These are phyloP conservation scores for Bacterosira constricta DNA, from an alignment of 108 stramenopile genomes.

Conservation along the genomic window DNA sequence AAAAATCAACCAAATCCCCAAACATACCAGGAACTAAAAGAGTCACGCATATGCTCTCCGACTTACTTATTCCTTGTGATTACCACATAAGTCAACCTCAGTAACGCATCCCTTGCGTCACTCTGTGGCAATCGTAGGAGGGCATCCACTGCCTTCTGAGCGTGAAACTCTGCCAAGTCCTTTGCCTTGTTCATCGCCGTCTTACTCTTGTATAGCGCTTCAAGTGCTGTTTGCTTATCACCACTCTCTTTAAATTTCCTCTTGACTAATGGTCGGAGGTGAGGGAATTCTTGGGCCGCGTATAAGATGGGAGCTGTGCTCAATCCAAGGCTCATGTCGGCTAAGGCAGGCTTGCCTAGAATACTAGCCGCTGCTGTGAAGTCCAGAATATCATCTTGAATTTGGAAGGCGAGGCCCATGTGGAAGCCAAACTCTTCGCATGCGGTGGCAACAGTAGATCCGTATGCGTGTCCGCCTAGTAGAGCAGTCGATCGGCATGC, in stretches of 20 bases:
- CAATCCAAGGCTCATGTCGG: conserved; percentile 87
- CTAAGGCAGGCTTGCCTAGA: conserved; percentile 82
- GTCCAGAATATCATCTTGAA: conserved; percentile 97
- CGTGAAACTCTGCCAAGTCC: conserved; percentile 88
- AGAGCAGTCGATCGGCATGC: conserved; percentile 91
- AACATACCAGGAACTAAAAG: too few relatives aligned
- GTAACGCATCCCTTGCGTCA: conserved; percentile 86
- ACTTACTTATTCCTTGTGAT: conserved; percentile 93
- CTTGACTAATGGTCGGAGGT: conserved; percentile 86
- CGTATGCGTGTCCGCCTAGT: conserved; percentile 89
- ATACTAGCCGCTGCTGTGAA: conserved; percentile 90
- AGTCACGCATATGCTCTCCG: too few relatives aligned
- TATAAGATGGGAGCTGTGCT: conserved; percentile 97
- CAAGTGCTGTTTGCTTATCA: conserved; percentile 87
- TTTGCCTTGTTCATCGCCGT: conserved; percentile 90
- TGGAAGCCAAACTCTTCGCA: conserved; percentile 98
- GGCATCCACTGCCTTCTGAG: conserved; percentile 88
- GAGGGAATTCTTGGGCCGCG: conserved; percentile 85
- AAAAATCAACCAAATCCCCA: too few relatives aligned
- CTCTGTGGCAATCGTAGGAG: conserved; percentile 85
- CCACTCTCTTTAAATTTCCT: conserved; percentile 94
- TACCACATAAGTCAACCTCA: conserved; percentile 88
- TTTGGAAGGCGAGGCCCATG: conserved; percentile 96
- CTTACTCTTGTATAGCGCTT: conserved; percentile 78
- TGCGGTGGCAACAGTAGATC: conserved; percentile 81